These are phyloP conservation scores for Bassia scoparia DNA, from an alignment of 148 eudicot genomes.

Conservation along the genomic window DNA sequence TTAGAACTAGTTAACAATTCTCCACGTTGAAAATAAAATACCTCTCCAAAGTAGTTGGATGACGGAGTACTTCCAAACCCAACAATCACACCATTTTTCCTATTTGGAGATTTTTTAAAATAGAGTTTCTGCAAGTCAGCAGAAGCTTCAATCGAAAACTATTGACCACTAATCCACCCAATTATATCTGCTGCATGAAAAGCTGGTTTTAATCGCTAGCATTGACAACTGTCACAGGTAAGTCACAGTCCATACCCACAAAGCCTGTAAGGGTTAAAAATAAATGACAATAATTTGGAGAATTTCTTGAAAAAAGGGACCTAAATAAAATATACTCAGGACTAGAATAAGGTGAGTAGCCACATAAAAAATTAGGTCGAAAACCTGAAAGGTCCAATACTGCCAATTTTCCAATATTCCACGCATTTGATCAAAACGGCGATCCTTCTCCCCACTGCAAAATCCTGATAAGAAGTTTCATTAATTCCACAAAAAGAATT, in stretches of 20 bases:
- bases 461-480: constrained; percentile 48
- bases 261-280: constrained; percentile 55
- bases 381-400: constrained; percentile 93
- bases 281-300: background rate
- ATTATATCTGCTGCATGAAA: constrained; percentile 57
- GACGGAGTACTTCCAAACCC: constrained; percentile 94
- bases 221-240: constrained; percentile 91
- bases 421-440: constrained; percentile 93
- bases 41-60: constrained; percentile 99
- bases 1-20: too few species aligned
- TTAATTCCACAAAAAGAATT: constrained; percentile 10
- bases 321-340: background rate
- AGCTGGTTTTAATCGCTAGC: constrained; percentile 74
- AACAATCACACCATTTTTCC: constrained; percentile 92
- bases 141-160: constrained; percentile 67
- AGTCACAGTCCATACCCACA: constrained; percentile 99
- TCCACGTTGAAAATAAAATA: constrained; percentile 17
- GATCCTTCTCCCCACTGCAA: constrained; percentile 96
- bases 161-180: constrained; percentile 88
- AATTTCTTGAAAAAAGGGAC: background rate
- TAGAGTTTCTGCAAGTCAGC: constrained; percentile 87
- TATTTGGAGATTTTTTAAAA: constrained; percentile 73
- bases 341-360: background rate
- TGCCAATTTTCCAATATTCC: constrained; percentile 67
- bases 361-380: background rate